These are phyloP conservation scores for Ceratocystiopsis minuta DNA, from an alignment of 2,329 filamentous ascomycete genomes.

Conservation along the genomic window DNA sequence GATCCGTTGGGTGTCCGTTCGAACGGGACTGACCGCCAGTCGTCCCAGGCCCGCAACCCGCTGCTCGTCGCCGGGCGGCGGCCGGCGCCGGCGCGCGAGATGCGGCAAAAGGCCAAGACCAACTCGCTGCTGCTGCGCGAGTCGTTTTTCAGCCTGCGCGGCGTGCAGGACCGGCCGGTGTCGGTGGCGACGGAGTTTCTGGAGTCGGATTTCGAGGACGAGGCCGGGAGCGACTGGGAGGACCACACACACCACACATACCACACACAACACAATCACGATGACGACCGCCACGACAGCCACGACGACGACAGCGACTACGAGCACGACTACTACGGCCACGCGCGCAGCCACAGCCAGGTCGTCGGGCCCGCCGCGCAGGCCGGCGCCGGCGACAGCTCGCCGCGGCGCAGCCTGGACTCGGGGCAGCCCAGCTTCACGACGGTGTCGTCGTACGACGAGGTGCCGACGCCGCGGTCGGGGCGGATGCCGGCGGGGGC, in stretches of 20 bases:
- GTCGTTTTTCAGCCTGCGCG: conserved; percentile 42
- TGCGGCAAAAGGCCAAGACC: conserved; percentile 26
- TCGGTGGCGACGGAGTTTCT: conserved; percentile 63
- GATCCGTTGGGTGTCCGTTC: too few relatives aligned
- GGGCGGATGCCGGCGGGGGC: conserved; percentile 30
- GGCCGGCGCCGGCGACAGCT: conserved; percentile 26
- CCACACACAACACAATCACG: too few relatives aligned
- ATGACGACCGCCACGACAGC: too few relatives aligned
- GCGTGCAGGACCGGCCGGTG: conserved; percentile 36
- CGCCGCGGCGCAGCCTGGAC: conserved; percentile 47
- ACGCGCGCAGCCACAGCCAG: too few relatives aligned
- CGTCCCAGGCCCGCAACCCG: too few relatives aligned
- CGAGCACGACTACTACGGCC: too few relatives aligned
- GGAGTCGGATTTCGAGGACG: conserved; percentile 48
- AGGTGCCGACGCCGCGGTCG: conserved; percentile 60
- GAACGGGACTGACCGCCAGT: too few relatives aligned
- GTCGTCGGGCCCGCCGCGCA: too few relatives aligned
- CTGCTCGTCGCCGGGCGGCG: conserved; percentile 10
- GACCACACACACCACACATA: too few relatives aligned
- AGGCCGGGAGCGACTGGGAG: too few relatives aligned
- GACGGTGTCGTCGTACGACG: conserved; percentile 74
- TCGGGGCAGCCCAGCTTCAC: conserved; percentile 64
- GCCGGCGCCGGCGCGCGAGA: conserved; percentile 23
- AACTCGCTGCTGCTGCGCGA: conserved; percentile 24
- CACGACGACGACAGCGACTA: conserved; percentile 37